Conservation (phyloP, 108 stramenopile genomes). For the Cyclotella sp. region DNA sequence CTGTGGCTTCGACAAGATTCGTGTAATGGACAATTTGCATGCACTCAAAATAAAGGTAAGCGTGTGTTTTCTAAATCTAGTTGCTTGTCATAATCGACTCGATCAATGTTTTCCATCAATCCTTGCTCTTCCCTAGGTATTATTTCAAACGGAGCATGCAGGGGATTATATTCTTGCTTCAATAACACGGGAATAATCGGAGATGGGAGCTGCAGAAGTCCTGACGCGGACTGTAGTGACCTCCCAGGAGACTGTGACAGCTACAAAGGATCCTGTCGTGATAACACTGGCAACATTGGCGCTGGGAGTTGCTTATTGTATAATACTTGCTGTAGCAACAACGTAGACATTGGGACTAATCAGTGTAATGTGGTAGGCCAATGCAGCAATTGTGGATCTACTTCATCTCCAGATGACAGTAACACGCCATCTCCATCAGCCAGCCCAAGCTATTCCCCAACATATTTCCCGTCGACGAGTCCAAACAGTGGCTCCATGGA, state of each 20-base stretch:
- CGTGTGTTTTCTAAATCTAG: background rate
- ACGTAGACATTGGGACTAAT: background rate
- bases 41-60: constrained; percentile 3
- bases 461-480: background rate
- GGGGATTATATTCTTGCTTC: constrained; percentile 5
- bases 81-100: no score
- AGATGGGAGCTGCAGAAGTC: background rate
- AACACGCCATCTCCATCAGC: background rate
- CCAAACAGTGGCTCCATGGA: background rate
- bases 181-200: background rate
- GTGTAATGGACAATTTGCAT: background rate
- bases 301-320: background rate
- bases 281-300: background rate
- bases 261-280: background rate
- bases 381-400: constrained; percentile 9
- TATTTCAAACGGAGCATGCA: background rate
- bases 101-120: no score
- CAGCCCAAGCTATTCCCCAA: background rate
- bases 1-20: background rate
- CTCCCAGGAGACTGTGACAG: background rate
- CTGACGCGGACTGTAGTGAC: background rate
- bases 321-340: constrained; percentile 1
- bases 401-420: background rate
- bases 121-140: background rate
- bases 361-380: constrained; percentile 1